These are phyloP conservation scores for Colletotrichum agaves DNA, from an alignment of 2,329 filamentous ascomycete genomes.

Conservation along the genomic window DNA sequence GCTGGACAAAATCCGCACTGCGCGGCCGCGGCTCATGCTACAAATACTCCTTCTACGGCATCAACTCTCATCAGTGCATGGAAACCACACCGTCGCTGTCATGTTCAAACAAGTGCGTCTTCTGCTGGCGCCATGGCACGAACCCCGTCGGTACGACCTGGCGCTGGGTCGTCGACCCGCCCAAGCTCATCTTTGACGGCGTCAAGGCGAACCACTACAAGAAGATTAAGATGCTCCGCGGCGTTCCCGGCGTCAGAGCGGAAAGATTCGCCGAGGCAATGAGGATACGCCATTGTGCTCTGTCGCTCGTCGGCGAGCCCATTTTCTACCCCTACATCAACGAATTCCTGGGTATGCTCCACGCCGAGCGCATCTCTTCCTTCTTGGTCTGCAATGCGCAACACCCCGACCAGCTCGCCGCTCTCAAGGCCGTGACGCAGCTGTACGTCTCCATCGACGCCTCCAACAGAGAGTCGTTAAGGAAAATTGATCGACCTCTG, in stretches of 20 bases:
- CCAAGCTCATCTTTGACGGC: conserved; percentile 88
- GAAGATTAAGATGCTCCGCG: conserved; percentile 97
- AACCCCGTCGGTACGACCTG: conserved; percentile 97
- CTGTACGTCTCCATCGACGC: conserved; percentile 97
- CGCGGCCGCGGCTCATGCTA: conserved; percentile 95
- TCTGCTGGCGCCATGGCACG: conserved; percentile 98
- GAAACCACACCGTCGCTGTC: conserved; percentile 95
- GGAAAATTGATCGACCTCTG: conserved; percentile 89
- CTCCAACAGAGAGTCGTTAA: conserved; percentile 86
- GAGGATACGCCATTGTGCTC: conserved; percentile 90
- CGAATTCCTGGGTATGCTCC: conserved; percentile 85
- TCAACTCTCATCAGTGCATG: conserved; percentile 97
- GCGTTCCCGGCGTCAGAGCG: conserved; percentile 89
- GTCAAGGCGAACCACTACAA: conserved; percentile 94
- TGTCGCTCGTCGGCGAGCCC: conserved; percentile 94
- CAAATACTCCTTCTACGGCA: conserved; percentile 98
- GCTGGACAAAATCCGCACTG: conserved; percentile 97
- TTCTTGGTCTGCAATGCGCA: conserved; percentile 98
- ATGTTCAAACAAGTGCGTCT: conserved; percentile 98
- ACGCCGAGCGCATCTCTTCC: conserved; percentile 86
- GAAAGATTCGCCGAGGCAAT: conserved; percentile 94
- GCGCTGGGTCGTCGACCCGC: conserved; percentile 95
- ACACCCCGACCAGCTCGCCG: conserved; percentile 88
- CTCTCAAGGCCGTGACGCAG: conserved; percentile 88
- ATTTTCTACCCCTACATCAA: conserved; percentile 99